These are phyloP conservation scores for Wallacemonas collosoma DNA, from an alignment of 208 protist species.

Conservation along the genomic window DNA sequence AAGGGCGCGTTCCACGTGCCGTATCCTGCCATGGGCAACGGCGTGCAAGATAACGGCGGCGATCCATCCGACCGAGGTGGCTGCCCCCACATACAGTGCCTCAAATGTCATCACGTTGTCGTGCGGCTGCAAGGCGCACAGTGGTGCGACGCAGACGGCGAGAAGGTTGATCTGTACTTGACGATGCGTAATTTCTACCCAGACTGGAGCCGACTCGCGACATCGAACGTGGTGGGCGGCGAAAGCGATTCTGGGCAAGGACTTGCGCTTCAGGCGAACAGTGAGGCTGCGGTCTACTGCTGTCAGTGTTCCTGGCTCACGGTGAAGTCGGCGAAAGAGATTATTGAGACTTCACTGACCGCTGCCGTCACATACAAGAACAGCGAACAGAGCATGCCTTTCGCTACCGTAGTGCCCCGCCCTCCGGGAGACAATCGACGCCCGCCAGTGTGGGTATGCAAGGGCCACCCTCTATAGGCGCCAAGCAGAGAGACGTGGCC, in stretches of 20 bases:
- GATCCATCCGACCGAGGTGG: conserved; percentile 43
- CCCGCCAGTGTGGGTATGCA: conserved; percentile 81
- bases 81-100: conserved; percentile 73
- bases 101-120: conserved; percentile 75
- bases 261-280: conserved; percentile 37
- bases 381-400: conserved; percentile 19
- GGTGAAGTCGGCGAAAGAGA: conserved; percentile 34
- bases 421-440: conserved; percentile 35
- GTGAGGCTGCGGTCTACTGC: conserved; percentile 70
- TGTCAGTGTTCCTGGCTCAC: conserved; percentile 90
- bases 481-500: background rate
- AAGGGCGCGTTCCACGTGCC: conserved; percentile 76
- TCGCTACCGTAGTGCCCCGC: conserved; percentile 36
- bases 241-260: conserved; percentile 15
- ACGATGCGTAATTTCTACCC: conserved; percentile 88
- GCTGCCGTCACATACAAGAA: conserved; percentile 35
- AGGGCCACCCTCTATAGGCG: conserved; percentile 41
- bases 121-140: conserved; percentile 78
- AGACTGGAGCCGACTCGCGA: conserved; percentile 81
- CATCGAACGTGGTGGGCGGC: conserved; percentile 50
- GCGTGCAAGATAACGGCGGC: conserved; percentile 46
- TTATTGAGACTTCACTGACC: conserved; percentile 62
- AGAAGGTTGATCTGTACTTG: conserved; percentile 71
- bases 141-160: conserved; percentile 57
- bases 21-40: conserved; percentile 60